Conservation (phyloP, 345 rosid species). For the Cardiospermum halicacabum region DNA sequence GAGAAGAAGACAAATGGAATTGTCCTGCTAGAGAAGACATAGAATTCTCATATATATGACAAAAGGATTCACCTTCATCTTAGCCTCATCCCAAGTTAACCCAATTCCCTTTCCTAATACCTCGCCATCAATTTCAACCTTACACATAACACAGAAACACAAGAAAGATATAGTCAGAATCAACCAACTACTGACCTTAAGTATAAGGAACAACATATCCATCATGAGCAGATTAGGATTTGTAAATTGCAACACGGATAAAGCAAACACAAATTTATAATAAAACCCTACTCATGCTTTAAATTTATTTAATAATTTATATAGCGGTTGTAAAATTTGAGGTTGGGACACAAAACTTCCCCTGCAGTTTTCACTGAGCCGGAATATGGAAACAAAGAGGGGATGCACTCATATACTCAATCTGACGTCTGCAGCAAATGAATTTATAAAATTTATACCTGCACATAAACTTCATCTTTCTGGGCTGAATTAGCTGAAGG, state of each 20-base stretch:
- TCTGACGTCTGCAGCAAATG: not conserved
- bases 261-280: slow-evolving; percentile 3
- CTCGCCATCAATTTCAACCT: slow-evolving; percentile 97
- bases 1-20: not conserved
- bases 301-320: slow-evolving; percentile 1
- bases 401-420: not conserved
- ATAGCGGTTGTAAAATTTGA: not conserved
- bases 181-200: slow-evolving; percentile 6
- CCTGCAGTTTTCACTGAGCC: not conserved
- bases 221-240: not conserved
- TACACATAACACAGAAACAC: slow-evolving; percentile 18
- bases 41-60: not conserved
- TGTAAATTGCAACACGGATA: not conserved
- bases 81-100: slow-evolving; percentile 92
- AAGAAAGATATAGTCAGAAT: slow-evolving; percentile 7
- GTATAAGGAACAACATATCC: not conserved
- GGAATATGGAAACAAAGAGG: not conserved
- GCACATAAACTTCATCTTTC: slow-evolving; percentile 75
- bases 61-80: slow-evolving; percentile 53
- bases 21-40: slow-evolving; percentile 6
- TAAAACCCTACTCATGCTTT: not conserved
- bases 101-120: slow-evolving; percentile 84
- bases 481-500: slow-evolving; percentile 45
- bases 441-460: slow-evolving; percentile 45
- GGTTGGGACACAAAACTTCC: not conserved